Evolutionary conservation across 371 early-diverging fungal genomes (phyloP).

Genomic region (Blastocladiella emersonii): DNA sequence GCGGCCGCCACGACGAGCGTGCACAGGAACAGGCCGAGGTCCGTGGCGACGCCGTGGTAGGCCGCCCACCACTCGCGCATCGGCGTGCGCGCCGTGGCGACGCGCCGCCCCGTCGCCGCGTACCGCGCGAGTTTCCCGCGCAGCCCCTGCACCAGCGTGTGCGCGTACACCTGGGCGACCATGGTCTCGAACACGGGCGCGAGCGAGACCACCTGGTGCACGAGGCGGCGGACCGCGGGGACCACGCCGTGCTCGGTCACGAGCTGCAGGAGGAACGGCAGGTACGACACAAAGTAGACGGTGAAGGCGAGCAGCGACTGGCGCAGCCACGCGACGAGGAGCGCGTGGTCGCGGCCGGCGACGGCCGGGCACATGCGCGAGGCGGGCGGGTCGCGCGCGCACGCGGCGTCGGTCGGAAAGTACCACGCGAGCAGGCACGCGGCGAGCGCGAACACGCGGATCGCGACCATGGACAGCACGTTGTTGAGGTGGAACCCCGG

Average conservation of each 20-base stretch:
- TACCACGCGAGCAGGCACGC: conserved; percentile 49
- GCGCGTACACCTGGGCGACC: conserved; percentile 75
- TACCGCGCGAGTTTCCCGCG: conserved; percentile 36
- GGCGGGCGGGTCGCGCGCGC: conserved; percentile 24
- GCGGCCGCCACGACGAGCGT: conserved; percentile 25
- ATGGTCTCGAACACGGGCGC: conserved; percentile 81
- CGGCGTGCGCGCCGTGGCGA: conserved; percentile 70
- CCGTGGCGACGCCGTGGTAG: conserved; percentile 63
- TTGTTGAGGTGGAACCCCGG: conserved; percentile 87
- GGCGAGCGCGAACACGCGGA: conserved; percentile 69
- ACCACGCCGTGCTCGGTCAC: conserved; percentile 71
- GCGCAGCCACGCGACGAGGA: conserved; percentile 68
- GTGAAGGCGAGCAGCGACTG: conserved; percentile 40
- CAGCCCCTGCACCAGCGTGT: conserved; percentile 77
- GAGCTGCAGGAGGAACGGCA: conserved; percentile 74
- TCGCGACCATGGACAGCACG: conserved; percentile 71
- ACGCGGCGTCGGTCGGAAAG: conserved; percentile 29
- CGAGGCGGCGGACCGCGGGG: conserved; percentile 55
- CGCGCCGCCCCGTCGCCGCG: conserved; percentile 81
- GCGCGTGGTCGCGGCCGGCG: conserved; percentile 57
- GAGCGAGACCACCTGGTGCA: conserved; percentile 65
- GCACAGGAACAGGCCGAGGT: conserved; percentile 50
- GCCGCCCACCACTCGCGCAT: conserved; percentile 62
- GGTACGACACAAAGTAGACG: conserved; percentile 61
- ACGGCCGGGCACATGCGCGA: conserved; percentile 19